Evolutionary conservation across 2,329 filamentous ascomycete species (phyloP).

Genomic region (Polychaeton citri): DNA sequence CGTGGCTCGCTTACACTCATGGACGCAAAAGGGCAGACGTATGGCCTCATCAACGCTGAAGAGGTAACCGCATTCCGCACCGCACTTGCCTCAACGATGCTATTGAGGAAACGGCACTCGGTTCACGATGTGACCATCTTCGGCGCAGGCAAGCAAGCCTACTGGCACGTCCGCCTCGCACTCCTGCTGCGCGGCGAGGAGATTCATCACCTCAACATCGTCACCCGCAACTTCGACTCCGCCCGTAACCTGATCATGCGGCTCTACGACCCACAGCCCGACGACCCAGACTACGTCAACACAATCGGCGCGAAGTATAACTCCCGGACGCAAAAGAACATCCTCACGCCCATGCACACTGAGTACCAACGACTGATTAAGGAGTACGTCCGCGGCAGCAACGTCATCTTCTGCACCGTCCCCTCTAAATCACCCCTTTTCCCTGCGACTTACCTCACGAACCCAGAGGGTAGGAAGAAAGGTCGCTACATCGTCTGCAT

Average conservation of each 20-base stretch:
- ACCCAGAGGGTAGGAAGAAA: conserved; percentile 53
- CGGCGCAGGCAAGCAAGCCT: conserved; percentile 78
- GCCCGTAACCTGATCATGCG: conserved; percentile 39
- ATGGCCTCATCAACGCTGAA: conserved; percentile 52
- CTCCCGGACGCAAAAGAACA: conserved; percentile 46
- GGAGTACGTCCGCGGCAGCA: conserved; percentile 56
- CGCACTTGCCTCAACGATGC: conserved; percentile 48
- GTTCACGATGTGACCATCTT: conserved; percentile 73
- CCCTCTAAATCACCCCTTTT: conserved; percentile 65
- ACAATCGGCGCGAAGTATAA: conserved; percentile 25
- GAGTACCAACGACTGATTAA: conserved; percentile 56
- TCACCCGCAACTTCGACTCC: conserved; percentile 59
- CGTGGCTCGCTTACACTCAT: conserved; percentile 47
- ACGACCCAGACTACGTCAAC: conserved; percentile 21
- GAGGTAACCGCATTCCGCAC: conserved; percentile 59
- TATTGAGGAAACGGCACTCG: conserved; percentile 49
- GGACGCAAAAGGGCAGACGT: conserved; percentile 42
- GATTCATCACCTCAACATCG: conserved; percentile 67
- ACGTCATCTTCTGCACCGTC: conserved; percentile 82
- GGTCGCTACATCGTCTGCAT: conserved; percentile 60
- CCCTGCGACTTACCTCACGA: conserved; percentile 58
- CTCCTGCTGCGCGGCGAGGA: conserved; percentile 57
- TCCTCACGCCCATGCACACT: conserved; percentile 56
- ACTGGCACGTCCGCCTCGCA: conserved; percentile 83
- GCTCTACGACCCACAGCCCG: conserved; percentile 36